Evolutionary conservation across 768 basidiomycete species (phyloP), one percentile per base, ranked within the genome.

Genomic region (Amanita molliuscula): DNA sequence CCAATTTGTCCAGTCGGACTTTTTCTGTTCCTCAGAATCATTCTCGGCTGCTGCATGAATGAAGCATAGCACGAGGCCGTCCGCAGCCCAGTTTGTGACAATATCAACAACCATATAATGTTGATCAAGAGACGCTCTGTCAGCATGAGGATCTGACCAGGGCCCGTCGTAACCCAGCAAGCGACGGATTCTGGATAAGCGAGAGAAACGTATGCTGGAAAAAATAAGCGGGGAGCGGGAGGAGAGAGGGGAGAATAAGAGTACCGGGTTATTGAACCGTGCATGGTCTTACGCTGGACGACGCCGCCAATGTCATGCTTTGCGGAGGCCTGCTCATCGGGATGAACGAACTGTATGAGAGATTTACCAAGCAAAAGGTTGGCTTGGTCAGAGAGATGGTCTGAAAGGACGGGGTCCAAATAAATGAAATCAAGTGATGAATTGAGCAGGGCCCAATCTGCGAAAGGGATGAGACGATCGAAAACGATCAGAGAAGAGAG

Each of bases 21-120:
- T 89, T 64, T 76, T 65, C 35, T 53, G 53, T 63, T 88, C 85
- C 64, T 89, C 83, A 58, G 88, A 87, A 71, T 90, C 86, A 8
- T 66, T 67, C 33, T 91, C 88, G 53, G 79, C 78, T 28, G 80
- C 79, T 36, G 89, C 88, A 59, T 93, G 89, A 44, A 91, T 78
- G 70, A 93, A 93, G 64, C 89, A 91, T 29, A 93, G 73, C 52
- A 91, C 86, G 61, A 93, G 78, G 51, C 81, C 84, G 53, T 91
- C 85, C 13, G 87, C 86, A 44, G 87, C 88, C 79, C 82, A 87
- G 65, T 90, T 93, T 61, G 90, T 85, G 59, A 91, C 88, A 59
- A 93, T 81, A 66, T 93, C 88, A 53, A 88, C 84, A 4, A 82
- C 82, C 79, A 91, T 83, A 64, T 90, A 92, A 61, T 88, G 69